Conservation (phyloP, 192 early-diverging fungal genomes). For the Spizellomyces punctatus region DNA sequence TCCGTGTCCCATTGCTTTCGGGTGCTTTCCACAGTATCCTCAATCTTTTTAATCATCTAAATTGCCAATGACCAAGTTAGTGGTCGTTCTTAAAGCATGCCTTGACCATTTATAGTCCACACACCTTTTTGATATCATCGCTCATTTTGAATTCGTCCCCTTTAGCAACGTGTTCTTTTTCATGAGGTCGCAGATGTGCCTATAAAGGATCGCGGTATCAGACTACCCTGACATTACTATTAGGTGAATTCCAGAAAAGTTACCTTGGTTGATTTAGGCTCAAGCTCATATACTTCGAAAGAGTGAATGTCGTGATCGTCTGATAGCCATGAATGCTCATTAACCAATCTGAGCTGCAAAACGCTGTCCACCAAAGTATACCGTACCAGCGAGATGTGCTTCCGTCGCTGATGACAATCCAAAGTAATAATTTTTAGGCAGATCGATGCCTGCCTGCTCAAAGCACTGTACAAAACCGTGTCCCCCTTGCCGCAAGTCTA, state of each 20-base stretch:
- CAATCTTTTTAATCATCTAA: constrained; percentile 27
- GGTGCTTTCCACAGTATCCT: neutral
- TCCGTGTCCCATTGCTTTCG: too few relatives aligned
- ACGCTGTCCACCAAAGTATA: neutral
- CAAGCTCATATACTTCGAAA: constrained; percentile 70
- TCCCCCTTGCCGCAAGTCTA: constrained; percentile 62
- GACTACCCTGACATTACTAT: neutral
- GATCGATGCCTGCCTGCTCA: constrained; percentile 40
- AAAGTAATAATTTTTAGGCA: constrained; percentile 77
- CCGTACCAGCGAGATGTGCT: constrained; percentile 27
- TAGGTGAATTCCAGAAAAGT: too few relatives aligned
- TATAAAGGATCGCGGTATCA: constrained; percentile 1
- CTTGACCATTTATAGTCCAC: too few relatives aligned
- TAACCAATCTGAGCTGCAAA: neutral
- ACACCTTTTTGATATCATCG: constrained; percentile 6
- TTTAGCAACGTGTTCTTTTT: constrained; percentile 40
- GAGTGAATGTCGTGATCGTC: constrained; percentile 80
- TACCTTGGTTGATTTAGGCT: constrained; percentile 55
- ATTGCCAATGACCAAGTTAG: too few relatives aligned
- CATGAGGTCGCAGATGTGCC: constrained; percentile 20
- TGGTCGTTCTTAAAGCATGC: too few relatives aligned
- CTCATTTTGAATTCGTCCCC: constrained; percentile 39
- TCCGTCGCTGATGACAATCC: constrained; percentile 56
- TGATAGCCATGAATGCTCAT: constrained; percentile 5
- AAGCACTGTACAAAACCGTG: constrained; percentile 60